phyloP scores from a whole-genome alignment of 75 land plant genomes.

The Cupressus sempervirens region DNA sequence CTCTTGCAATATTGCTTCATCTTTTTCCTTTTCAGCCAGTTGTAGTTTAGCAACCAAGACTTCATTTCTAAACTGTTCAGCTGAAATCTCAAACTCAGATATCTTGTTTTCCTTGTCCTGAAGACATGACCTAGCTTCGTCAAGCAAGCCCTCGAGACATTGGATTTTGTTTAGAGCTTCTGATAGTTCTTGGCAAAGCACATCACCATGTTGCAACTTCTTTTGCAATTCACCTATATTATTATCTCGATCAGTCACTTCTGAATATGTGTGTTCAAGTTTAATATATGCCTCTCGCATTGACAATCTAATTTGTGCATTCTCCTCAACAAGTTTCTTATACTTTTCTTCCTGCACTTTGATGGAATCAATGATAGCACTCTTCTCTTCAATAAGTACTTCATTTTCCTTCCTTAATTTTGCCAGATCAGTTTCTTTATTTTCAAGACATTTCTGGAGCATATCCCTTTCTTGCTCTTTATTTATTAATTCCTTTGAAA shows the following conservation, averaged over 20 bases:
- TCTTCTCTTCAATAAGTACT: neutral
- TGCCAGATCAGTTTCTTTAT: neutral
- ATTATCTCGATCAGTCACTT: neutral
- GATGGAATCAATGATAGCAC: neutral
- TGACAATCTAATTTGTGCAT: neutral
- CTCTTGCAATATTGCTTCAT: neutral
- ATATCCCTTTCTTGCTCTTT: slow-evolving; percentile 2
- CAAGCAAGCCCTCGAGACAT: neutral
- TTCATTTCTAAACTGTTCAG: neutral
- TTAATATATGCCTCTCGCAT: neutral
- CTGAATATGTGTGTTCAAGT: neutral
- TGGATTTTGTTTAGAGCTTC: neutral
- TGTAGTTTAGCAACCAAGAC: neutral
- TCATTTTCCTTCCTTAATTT: neutral
- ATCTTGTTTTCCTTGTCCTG: neutral
- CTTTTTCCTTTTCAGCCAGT: slow-evolving; percentile 8
- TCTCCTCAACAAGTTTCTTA: neutral
- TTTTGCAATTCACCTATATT: neutral
- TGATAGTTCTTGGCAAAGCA: neutral
- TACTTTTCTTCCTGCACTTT: neutral
- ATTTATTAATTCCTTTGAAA: neutral
- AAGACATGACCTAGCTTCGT: neutral
- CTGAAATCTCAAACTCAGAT: neutral
- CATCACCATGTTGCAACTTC: neutral
- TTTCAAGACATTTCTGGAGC: neutral